phyloP scores from a whole-genome alignment of 805 yeast genomes.

The Blastobotrys americana region DNA sequence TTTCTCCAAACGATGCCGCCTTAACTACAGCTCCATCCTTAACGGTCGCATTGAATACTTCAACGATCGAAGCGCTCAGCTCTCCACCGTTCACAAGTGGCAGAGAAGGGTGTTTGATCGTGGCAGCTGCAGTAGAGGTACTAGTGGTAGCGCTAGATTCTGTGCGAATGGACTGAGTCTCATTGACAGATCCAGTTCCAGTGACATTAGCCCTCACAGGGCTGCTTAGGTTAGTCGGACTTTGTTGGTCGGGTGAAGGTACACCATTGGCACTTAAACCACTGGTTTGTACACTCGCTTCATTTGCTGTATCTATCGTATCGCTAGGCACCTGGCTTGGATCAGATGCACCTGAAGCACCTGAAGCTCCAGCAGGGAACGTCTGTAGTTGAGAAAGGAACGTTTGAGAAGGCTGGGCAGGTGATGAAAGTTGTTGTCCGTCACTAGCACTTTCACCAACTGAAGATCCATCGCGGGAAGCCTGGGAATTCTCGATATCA shows the following conservation, averaged over 20 bases:
- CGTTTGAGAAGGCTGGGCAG: conserved; percentile 6
- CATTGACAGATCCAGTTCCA: background rate
- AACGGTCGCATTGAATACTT: conserved; percentile 67
- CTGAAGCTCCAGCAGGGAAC: conserved; percentile 4
- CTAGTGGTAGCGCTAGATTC: background rate
- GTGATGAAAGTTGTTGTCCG: background rate
- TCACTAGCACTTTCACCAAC: background rate
- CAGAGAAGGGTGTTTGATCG: conserved; percentile 24
- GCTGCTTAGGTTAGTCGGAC: too few species aligned
- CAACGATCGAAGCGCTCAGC: conserved; percentile 77
- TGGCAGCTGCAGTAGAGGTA: conserved; percentile 1
- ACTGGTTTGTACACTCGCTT: background rate
- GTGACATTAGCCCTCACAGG: too few species aligned
- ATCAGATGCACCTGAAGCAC: background rate
- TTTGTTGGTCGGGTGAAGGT: background rate
- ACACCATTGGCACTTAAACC: background rate
- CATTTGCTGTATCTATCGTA: conserved; percentile 2
- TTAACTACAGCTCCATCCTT: conserved; percentile 56
- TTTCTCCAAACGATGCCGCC: conserved; percentile 72
- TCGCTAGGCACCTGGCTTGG: background rate
- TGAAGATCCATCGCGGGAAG: conserved; percentile 1
- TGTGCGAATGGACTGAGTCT: background rate
- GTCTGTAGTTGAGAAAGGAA: conserved; percentile 16
- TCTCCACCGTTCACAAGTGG: conserved; percentile 21
- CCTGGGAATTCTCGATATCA: conserved; percentile 12